Base-by-base conservation (phyloP, 331 rosid species). In the Rhamnella rubrinervis region DNA sequence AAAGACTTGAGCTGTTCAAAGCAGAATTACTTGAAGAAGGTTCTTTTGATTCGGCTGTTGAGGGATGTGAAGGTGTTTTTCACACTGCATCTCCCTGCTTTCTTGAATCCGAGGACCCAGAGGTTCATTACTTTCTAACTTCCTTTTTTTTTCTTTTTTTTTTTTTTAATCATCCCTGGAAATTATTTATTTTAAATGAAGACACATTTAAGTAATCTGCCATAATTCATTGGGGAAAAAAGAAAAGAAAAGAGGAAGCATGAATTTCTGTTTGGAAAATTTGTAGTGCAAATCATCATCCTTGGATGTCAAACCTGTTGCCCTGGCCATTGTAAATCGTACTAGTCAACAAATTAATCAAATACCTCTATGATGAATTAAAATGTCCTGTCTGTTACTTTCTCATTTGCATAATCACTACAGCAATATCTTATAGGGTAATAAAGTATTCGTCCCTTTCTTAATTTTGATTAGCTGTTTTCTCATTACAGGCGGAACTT, bases 41-140 rank as follows among this genome's bases (percentile, higher is more conserved):
- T 68, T 85, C 92, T 14, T 86, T 86, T 76, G 92, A 89, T 46
- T 31, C 83, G 46, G 74, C 66, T 76, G 21, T 87, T 63, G 71
- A 84, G 38, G 96, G 88, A 0, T 91, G 92, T 63, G 74, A 77
- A 64, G 90, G 91, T 25, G 96, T 91, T 35, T 91, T 91, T 63
- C 97, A 91, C 41, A 89, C 97, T 8, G 97, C 97, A 31, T 89
- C 96, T 9, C 97, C 96, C 52, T 81, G 83, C 76, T 49, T 15
- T 2, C 17, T n/a, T 28, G 49, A 53, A 26, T 81, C 75, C 71
- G n/a, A 77, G 23, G 88, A 86, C 23, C 96, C 96, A 38, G 78
- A 89, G 92, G 96, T 86, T 66, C 28, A 21, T 56, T 66, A 4
- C 15, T 25, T 63, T 63, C 13, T 21, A 23, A 66, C 12, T 52